phyloP scores from a whole-genome alignment of 305 asterid species.

The Fraxinus angustifolia region DNA sequence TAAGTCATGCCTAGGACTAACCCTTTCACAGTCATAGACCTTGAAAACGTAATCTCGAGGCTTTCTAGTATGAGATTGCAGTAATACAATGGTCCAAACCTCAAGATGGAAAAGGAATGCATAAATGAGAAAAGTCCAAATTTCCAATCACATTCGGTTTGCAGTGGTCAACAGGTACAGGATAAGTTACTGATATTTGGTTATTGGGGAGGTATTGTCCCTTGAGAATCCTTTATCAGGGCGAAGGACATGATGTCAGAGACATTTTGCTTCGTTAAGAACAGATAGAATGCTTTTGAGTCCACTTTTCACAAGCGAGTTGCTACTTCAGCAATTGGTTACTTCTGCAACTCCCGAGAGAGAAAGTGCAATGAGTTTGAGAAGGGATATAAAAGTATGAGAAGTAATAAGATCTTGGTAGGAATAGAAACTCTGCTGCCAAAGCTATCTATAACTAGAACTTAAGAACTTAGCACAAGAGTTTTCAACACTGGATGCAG shows the following conservation, averaged over 20 bases:
- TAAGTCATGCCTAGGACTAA: slow-evolving; percentile 49
- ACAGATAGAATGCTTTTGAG: not conserved
- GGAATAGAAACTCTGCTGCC: not conserved
- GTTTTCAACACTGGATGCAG: not conserved
- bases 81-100: slow-evolving; percentile 66
- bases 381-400: not conserved
- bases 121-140: slow-evolving; percentile 17
- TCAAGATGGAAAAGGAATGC: slow-evolving; percentile 27
- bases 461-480: not conserved
- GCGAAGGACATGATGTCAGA: not conserved
- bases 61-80: slow-evolving; percentile 54
- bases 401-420: not conserved
- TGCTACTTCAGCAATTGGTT: not conserved
- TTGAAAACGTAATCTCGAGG: slow-evolving; percentile 41
- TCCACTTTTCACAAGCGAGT: not conserved
- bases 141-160: not conserved
- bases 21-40: slow-evolving; percentile 70
- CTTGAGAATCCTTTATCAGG: not conserved
- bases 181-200: not conserved
- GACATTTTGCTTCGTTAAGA: not conserved
- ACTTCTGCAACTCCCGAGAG: not conserved
- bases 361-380: not conserved
- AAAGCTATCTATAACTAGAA: not conserved
- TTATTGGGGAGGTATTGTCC: not conserved
- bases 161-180: not conserved